Evolutionary conservation across 2,329 filamentous ascomycete genomes (phyloP).

Genomic region (Fusarium nanum): DNA sequence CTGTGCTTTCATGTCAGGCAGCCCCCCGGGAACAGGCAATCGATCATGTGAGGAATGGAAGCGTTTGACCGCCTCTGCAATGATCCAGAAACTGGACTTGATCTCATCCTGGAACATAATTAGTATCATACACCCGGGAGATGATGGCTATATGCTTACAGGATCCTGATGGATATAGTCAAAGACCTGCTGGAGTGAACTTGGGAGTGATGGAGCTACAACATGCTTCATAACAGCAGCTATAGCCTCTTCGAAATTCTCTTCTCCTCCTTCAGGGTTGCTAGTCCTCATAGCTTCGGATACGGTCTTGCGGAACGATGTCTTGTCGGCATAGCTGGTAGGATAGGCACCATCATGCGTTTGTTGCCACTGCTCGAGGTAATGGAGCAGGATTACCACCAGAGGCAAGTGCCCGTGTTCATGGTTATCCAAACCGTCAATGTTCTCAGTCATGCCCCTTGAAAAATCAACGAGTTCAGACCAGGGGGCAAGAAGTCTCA

Average conservation of each 20-base stretch:
- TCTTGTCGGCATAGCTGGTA: conserved; percentile 85
- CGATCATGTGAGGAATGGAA: conserved; percentile 80
- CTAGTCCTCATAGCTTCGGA: conserved; percentile 73
- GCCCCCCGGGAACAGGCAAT: conserved; percentile 84
- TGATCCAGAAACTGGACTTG: conserved; percentile 83
- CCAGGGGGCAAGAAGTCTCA: conserved; percentile 89
- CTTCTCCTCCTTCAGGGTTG: conserved; percentile 87
- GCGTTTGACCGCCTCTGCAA: conserved; percentile 79
- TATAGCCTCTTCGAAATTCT: conserved; percentile 95
- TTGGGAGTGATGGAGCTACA: conserved; percentile 73
- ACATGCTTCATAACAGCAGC: conserved; percentile 91
- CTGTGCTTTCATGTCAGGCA: conserved; percentile 98
- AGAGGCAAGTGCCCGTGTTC: conserved; percentile 94
- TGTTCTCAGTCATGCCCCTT: conserved; percentile 71
- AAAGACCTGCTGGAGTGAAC: conserved; percentile 81
- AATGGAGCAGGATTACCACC: conserved; percentile 83
- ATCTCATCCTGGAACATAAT: conserved; percentile 54
- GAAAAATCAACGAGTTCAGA: conserved; percentile 79
- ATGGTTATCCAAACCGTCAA: conserved; percentile 78
- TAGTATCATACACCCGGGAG: neutral
- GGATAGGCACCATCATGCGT: conserved; percentile 76
- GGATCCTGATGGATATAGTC: conserved; percentile 65
- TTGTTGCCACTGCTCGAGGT: conserved; percentile 82
- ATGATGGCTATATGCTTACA: conserved; percentile 56
- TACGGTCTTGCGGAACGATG: conserved; percentile 79